These are phyloP conservation scores for Aspergillus avenaceus DNA, from an alignment of 495 filamentous ascomycete species.

Conservation along the genomic window DNA sequence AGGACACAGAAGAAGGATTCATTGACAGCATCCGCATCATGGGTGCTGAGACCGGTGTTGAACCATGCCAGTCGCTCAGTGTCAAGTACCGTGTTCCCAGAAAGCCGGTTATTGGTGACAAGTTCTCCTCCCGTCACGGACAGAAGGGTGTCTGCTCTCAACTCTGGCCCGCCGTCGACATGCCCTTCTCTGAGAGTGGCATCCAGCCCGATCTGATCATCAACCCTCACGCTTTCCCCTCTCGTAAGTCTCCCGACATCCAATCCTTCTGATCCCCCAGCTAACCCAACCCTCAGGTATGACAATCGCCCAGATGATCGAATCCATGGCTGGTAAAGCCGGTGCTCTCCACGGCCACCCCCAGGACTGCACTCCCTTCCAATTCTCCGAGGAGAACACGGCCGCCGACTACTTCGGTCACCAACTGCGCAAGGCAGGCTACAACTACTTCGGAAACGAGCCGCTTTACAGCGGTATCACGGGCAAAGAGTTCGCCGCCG, in stretches of 20 bases:
- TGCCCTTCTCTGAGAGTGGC: constrained; percentile 96
- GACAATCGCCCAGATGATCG: constrained; percentile 99
- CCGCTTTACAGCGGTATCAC: constrained; percentile 97
- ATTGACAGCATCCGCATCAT: constrained; percentile 91
- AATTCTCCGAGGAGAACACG: constrained; percentile 87
- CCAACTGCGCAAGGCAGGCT: constrained; percentile 88
- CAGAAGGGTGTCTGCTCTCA: constrained; percentile 80
- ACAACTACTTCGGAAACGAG: constrained; percentile 98
- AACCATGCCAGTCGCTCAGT: constrained; percentile 78
- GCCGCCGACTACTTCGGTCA: constrained; percentile 94
- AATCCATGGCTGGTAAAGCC: constrained; percentile 92
- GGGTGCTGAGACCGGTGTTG: constrained; percentile 72
- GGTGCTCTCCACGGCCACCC: constrained; percentile 90
- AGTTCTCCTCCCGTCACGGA: constrained; percentile 56
- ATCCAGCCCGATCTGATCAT: constrained; percentile 98
- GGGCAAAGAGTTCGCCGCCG: constrained; percentile 85
- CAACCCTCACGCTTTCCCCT: constrained; percentile 99
- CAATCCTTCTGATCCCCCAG: neutral
- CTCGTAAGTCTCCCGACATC: constrained; percentile 51
- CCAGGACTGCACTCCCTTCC: constrained; percentile 92
- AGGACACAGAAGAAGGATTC: constrained; percentile 79
- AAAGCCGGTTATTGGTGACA: constrained; percentile 81
- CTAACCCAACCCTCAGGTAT: constrained; percentile 50
- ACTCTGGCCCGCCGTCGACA: constrained; percentile 89
- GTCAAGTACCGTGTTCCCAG: constrained; percentile 91